A percentile compares a stretch with the other conserved stretches of the same genome.
Conservation (phyloP, 2,329 filamentous ascomycete species). For the Colletotrichum noveboracense region DNA sequence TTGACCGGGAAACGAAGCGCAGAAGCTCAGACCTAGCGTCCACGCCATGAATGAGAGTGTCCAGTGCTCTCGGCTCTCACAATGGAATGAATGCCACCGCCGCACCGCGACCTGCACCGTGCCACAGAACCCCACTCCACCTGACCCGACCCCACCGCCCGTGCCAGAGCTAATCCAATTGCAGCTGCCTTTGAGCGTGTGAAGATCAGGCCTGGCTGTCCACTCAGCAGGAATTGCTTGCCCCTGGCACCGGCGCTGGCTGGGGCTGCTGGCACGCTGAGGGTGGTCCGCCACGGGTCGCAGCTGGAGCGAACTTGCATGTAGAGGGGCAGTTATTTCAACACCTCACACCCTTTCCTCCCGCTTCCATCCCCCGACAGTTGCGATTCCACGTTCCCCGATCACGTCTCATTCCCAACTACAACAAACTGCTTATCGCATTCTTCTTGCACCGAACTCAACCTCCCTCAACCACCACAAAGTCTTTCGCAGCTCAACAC, state of each 20-base stretch:
- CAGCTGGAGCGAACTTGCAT: slow-evolving; percentile 40
- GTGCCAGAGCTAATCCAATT: slow-evolving; percentile 18
- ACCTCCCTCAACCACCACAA: slow-evolving; percentile 34
- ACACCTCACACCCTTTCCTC: slow-evolving; percentile 31
- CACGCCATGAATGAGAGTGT: not conserved
- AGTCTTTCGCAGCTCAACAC: slow-evolving; percentile 23
- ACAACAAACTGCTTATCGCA: slow-evolving; percentile 26
- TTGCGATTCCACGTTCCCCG: slow-evolving; percentile 8
- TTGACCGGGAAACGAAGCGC: slow-evolving; percentile 10
- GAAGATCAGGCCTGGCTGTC: slow-evolving; percentile 11
- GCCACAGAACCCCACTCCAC: slow-evolving; percentile 15
- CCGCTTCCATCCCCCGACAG: slow-evolving; percentile 34
- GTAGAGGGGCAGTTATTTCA: slow-evolving; percentile 37
- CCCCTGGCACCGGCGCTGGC: not conserved
- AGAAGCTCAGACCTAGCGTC: slow-evolving; percentile 11
- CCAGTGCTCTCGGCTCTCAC: not conserved
- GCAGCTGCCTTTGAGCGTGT: slow-evolving; percentile 14
- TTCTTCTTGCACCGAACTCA: slow-evolving; percentile 26
- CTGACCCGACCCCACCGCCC: slow-evolving; percentile 15
- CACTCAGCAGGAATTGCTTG: not conserved
- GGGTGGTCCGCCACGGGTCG: slow-evolving; percentile 18
- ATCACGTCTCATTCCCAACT: slow-evolving; percentile 36
- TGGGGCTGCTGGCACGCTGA: slow-evolving; percentile 6
- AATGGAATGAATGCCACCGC: not conserved
- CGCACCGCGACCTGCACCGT: not conserved